Conservation (phyloP, 2,329 filamentous ascomycete species). For the Zymoseptoria brevis region DNA sequence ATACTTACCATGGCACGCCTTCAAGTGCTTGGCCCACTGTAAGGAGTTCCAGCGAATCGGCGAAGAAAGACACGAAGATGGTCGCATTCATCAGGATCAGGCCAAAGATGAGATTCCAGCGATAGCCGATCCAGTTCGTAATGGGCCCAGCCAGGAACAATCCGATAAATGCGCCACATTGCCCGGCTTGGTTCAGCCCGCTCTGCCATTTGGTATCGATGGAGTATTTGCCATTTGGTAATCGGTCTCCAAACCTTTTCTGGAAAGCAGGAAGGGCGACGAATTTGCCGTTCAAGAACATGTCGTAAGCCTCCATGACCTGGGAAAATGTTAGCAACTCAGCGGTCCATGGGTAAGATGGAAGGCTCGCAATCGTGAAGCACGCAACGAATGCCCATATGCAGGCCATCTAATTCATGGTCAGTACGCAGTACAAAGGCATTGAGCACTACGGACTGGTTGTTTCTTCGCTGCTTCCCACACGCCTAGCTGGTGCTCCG, state of each 20-base stretch:
- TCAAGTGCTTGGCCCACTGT: constrained; percentile 49
- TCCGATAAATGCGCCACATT: constrained; percentile 50
- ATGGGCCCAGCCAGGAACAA: constrained; percentile 51
- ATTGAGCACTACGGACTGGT: not conserved
- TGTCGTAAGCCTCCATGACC: constrained; percentile 55
- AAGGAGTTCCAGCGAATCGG: constrained; percentile 35
- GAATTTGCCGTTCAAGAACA: constrained; percentile 52
- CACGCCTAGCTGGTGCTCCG: constrained; percentile 41
- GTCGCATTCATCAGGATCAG: constrained; percentile 49
- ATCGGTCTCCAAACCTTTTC: constrained; percentile 34
- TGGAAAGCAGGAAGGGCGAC: constrained; percentile 43
- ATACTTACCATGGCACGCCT: constrained; percentile 46
- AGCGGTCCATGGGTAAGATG: constrained; percentile 6
- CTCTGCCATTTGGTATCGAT: constrained; percentile 50
- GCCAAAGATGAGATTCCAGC: constrained; percentile 46
- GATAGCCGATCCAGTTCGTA: constrained; percentile 50
- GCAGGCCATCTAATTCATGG: constrained; percentile 42
- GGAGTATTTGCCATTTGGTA: constrained; percentile 19
- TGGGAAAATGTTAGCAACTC: constrained; percentile 6
- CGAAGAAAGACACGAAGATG: constrained; percentile 52
- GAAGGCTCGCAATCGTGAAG: constrained; percentile 43
- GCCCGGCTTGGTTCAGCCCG: constrained; percentile 46
- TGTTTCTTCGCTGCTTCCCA: constrained; percentile 34
- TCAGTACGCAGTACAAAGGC: constrained; percentile 7
- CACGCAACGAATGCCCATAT: constrained; percentile 44